Evolutionary conservation across 306 rosid species (phyloP).

Genomic region (Hylodesmum podocarpum): DNA sequence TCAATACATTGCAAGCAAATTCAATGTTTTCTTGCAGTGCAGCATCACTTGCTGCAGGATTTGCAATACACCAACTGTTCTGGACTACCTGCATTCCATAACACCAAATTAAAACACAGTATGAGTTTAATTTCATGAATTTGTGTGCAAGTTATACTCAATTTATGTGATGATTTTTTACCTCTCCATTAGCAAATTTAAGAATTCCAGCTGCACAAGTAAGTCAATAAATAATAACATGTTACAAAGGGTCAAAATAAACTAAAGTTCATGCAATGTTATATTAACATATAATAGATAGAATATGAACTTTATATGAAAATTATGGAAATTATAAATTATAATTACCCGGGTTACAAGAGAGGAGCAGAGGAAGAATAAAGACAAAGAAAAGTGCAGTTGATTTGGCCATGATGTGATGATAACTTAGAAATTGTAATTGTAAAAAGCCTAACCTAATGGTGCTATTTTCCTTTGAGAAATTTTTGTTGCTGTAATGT

Average conservation of each 20-base stretch:
- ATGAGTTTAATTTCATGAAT: neutral
- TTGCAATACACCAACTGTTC: conserved; percentile 43
- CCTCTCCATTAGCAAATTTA: conserved; percentile 32
- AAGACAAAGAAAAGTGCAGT: conserved; percentile 15
- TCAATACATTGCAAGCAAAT: conserved; percentile 16
- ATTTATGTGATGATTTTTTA: neutral
- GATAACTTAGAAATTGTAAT: neutral
- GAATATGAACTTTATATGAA: neutral
- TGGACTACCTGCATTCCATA: neutral
- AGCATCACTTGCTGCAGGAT: conserved; percentile 21
- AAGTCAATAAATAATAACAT: neutral
- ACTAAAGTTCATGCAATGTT: neutral
- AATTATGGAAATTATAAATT: neutral
- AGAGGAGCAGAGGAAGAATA: conserved; percentile 28
- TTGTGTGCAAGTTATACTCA: neutral
- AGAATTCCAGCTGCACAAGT: conserved; percentile 23
- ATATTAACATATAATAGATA: neutral
- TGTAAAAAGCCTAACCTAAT: neutral
- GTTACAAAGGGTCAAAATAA: neutral
- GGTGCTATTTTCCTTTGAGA: neutral
- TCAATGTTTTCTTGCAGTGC: conserved; percentile 16
- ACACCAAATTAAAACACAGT: neutral
- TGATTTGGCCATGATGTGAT: conserved; percentile 33
- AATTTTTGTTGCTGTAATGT: neutral
- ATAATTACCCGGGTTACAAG: conserved; percentile 29